Evolutionary conservation across 257 asterid species (phyloP), one percentile per base, ranked within the genome.

Genomic region (Perilla frutescens): DNA sequence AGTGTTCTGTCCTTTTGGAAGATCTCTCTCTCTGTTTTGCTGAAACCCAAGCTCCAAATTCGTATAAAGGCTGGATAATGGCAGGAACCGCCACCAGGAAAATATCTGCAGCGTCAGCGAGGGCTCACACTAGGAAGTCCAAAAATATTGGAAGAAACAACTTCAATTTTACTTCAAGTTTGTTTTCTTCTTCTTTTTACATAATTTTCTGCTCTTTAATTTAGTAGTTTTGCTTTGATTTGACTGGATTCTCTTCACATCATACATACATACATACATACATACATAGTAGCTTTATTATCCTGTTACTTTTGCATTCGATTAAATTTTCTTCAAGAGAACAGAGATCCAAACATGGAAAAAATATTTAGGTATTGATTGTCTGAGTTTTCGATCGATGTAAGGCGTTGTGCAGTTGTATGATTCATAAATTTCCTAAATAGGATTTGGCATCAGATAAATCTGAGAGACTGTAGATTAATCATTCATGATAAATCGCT

Each of bases 31-130:
- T 45, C 13, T 39, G 9, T 48, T 8, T 48, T 39, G 11, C 62
- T 15, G 54, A 75, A 66, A 45, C 7, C 11, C 34, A 74, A 32
- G 50, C 14, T 29, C 61, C 20, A 6, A 8, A 4, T 13, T 48
- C 32, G 7, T 67, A 54, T 66, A 45, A 12, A 31, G 56, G 62
- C 43, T 41, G 15, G 36, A 54, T 44, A 48, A 76, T 79, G 76
- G 72, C 80, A 53, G 78, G 73, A 73, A 73, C 29, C 10, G 36
- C 69, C 11, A 66, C 63, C 57, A 75, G 65, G 71, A 80, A 63
- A 63, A 45, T 82, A 68, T 82, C 83, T n/a, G 88, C 85, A 77
- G 84, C 86, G 7, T 80, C 91, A 56, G 86, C 83, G 59, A 73
- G 86, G 73, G 63, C 79, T 78, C 81, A 79, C 76, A 82, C 87